Conservation (phyloP, 257 asterid genomes). For the Solanum lignicaule region DNA sequence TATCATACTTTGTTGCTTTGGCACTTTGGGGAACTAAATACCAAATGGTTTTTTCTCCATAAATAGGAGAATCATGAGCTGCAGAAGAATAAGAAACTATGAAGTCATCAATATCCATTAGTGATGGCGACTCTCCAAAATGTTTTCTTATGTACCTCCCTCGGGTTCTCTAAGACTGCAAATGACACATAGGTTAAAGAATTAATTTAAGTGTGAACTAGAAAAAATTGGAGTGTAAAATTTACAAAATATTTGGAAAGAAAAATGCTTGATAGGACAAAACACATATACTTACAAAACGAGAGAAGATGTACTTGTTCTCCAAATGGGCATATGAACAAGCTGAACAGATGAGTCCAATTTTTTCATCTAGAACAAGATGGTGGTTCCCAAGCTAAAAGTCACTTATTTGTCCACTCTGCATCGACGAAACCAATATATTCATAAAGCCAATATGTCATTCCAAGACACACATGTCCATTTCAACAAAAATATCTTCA, state of each 20-base stretch:
- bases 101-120: background rate
- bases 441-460: slow-evolving; percentile 3
- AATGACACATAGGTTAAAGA: background rate
- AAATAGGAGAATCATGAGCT: background rate
- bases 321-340: slow-evolving; percentile 32
- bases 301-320: slow-evolving; percentile 46
- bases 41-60: slow-evolving; percentile 27
- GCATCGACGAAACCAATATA: background rate
- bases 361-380: slow-evolving; percentile 40
- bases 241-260: background rate
- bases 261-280: background rate
- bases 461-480: slow-evolving; percentile 29
- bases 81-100: slow-evolving; percentile 3
- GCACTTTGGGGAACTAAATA: slow-evolving; percentile 29
- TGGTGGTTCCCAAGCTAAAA: slow-evolving; percentile 38
- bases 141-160: slow-evolving; percentile 2
- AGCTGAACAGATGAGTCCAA: slow-evolving; percentile 40
- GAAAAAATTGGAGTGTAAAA: background rate
- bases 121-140: background rate
- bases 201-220: background rate
- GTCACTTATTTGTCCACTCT: background rate
- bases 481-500: slow-evolving; percentile 31
- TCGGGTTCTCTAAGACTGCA: slow-evolving; percentile 21
- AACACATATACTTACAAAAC: slow-evolving; percentile 30
- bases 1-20: slow-evolving; percentile 29